Conservation (phyloP, 441 rosid genomes). For the Isatis lusitanica region DNA sequence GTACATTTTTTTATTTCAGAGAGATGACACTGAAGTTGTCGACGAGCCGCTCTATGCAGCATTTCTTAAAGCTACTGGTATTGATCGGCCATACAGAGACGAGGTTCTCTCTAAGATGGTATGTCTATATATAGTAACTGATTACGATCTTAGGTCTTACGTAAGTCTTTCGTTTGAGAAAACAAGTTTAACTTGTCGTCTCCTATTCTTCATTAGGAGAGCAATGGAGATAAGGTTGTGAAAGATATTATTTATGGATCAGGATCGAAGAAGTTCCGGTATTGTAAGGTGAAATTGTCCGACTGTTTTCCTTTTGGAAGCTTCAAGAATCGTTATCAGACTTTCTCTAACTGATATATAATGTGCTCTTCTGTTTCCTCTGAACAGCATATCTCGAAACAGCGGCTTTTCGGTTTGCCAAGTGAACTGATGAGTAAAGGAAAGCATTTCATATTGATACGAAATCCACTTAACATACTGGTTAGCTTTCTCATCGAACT, state of each 20-base stretch:
- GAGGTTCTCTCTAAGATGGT: constrained; percentile 67
- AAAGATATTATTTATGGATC: constrained; percentile 69
- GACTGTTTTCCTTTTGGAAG: background rate
- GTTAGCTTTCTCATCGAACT: constrained; percentile 40
- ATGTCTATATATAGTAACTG: background rate
- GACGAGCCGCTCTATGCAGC: constrained; percentile 80
- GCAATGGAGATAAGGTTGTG: constrained; percentile 71
- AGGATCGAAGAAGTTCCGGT: constrained; percentile 69
- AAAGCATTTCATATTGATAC: constrained; percentile 77
- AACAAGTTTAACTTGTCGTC: background rate
- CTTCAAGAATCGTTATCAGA: background rate
- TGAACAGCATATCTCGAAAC: constrained; percentile 71
- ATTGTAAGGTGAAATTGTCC: constrained; percentile 64
- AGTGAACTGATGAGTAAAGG: constrained; percentile 71
- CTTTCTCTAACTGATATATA: background rate
- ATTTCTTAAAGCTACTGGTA: constrained; percentile 55
- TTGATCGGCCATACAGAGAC: constrained; percentile 69
- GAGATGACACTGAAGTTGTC: constrained; percentile 77
- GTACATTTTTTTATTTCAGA: constrained; percentile 38
- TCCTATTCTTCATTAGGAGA: constrained; percentile 42
- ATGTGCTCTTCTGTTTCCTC: background rate
- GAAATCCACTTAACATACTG: constrained; percentile 73
- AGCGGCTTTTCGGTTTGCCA: constrained; percentile 60
- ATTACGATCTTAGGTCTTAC: background rate
- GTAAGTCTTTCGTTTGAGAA: background rate